Evolutionary conservation across 495 filamentous ascomycete genomes (phyloP).

Genomic region (Evernia prunastri): DNA sequence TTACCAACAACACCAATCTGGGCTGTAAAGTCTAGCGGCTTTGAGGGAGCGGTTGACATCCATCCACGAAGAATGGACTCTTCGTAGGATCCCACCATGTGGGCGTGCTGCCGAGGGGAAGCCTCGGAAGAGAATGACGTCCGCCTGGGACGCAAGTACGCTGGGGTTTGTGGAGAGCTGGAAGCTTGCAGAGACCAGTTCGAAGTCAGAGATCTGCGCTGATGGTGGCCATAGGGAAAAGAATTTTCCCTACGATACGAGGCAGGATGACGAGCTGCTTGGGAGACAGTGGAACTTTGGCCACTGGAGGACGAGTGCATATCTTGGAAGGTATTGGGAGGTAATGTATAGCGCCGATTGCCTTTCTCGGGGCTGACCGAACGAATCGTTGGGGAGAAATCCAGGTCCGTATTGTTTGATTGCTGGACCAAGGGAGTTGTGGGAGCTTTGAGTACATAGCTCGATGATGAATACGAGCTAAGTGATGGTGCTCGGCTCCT

Average conservation of each 20-base stretch:
- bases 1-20: conserved; percentile 92
- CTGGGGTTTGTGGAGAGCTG: conserved; percentile 58
- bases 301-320: conserved; percentile 36
- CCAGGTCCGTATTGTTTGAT: conserved; percentile 78
- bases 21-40: conserved; percentile 86
- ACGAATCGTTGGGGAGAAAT: conserved; percentile 46
- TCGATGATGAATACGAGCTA: conserved; percentile 71
- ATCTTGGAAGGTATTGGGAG: conserved; percentile 47
- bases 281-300: conserved; percentile 16
- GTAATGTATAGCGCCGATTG: conserved; percentile 55
- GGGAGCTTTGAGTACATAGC: conserved; percentile 77
- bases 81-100: conserved; percentile 96
- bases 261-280: conserved; percentile 21
- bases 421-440: conserved; percentile 91
- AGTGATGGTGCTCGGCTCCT: conserved; percentile 53
- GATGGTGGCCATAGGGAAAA: conserved; percentile 61
- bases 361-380: conserved; percentile 39
- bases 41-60: conserved; percentile 96
- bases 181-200: conserved; percentile 50
- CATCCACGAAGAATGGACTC: conserved; percentile 90
- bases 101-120: conserved; percentile 75
- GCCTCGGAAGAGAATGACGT: conserved; percentile 69
- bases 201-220: conserved; percentile 65
- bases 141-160: conserved; percentile 51
- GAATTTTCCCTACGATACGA: conserved; percentile 47